Evolutionary conservation across 768 basidiomycete species (phyloP).

Genomic region (Rhizopogon vinicolor): DNA sequence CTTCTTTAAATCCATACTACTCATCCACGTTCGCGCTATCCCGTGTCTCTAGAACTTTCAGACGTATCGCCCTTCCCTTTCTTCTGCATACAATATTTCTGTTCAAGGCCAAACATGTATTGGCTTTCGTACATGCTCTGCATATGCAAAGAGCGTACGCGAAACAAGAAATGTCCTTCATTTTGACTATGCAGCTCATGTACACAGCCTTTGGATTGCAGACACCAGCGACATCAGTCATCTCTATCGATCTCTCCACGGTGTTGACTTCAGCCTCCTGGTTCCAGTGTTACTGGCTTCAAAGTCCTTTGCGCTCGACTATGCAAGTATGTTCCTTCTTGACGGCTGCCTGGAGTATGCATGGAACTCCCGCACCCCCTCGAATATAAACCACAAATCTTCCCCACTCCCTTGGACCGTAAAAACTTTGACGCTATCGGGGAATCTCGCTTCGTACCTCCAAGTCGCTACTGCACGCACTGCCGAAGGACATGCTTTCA

Average conservation of each 20-base stretch:
- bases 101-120: neutral
- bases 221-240: neutral
- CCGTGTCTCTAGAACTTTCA: constrained; percentile 28
- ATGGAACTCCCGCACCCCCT: constrained; percentile 1
- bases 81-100: constrained; percentile 37
- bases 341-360: constrained; percentile 24
- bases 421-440: constrained; percentile 25
- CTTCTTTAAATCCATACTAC: constrained; percentile 4
- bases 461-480: constrained; percentile 12
- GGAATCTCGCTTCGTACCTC: constrained; percentile 25
- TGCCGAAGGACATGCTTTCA: constrained; percentile 23
- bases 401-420: constrained; percentile 16
- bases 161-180: constrained; percentile 16
- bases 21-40: constrained; percentile 26
- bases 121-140: constrained; percentile 29
- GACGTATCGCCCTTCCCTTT: constrained; percentile 30
- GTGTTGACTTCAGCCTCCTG: constrained; percentile 17
- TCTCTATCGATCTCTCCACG: constrained; percentile 9
- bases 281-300: constrained; percentile 1
- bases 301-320: constrained; percentile 26
- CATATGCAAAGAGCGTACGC: constrained; percentile 17
- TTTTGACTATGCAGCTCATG: constrained; percentile 25
- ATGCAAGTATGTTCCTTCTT: constrained; percentile 27
- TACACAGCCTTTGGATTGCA: constrained; percentile 34
- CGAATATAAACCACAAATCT: constrained; percentile 8